Base-by-base conservation (phyloP, 140 eudicot genomes). In the Senecio squalidus region DNA sequence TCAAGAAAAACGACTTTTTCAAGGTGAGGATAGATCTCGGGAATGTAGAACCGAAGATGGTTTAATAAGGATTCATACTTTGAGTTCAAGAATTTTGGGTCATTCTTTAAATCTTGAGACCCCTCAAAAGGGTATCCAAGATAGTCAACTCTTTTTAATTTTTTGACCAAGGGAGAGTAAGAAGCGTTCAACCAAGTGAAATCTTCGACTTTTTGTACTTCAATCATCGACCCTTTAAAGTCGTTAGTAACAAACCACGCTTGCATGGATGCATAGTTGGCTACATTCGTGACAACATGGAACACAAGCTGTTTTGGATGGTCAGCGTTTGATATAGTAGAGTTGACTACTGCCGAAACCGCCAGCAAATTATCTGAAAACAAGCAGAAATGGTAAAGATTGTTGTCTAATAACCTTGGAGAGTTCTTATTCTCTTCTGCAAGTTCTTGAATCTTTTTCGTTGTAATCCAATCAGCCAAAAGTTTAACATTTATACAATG, bases 271-370 rank as follows among this genome's bases (percentile, higher is more conserved):
- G 92, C 98, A 33, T 86, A 84, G 54, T 75, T 73, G 15, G 91
- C 84, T 27, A 66, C 77, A 58, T 84, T 79, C 4, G 98, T 91
- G 47, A 86, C 98, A 1, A 91, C 58, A 56, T 91, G 98, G 69
- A 91, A 91, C 55, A 91, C 96, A 17, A 91, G 84, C 77, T 86
- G 94, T 58, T 83, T 81, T 2, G 98, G 98, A 52, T 91, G 96
- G 67, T 86, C 91, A 18, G 96, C 85, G 40, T 84, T 86, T 16
- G 78, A 83, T 23, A 81, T 68, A 2, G 98, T 91, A 14, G 98
- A 91, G 78, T 91, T 91, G 49, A 91, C 71, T 56, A 86, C 98
- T 51, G 80, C 86, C 2, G 96, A 86, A 68, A 77, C 88, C 26
- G 91, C 98, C 45, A 91, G 31, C 31, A 84, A 45, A 53, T 86